These are phyloP conservation scores for Podila minutissima DNA, from an alignment of 192 early-diverging fungal species.

Conservation along the genomic window DNA sequence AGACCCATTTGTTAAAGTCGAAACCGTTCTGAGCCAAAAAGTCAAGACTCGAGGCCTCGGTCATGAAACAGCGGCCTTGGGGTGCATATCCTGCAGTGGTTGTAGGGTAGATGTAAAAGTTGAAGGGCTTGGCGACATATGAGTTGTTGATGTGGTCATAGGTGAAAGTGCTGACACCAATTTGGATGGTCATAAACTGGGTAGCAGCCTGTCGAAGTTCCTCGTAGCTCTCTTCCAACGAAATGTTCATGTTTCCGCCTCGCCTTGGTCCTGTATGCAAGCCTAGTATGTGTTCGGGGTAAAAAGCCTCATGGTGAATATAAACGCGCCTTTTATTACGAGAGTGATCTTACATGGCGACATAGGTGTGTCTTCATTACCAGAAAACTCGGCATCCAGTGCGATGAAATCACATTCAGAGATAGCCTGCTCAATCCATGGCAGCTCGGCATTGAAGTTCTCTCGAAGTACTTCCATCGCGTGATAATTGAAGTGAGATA, in stretches of 20 bases:
- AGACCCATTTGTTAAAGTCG: slow-evolving; percentile 92
- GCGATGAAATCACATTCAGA: slow-evolving; percentile 74
- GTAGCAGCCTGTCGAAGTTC: slow-evolving; percentile 36
- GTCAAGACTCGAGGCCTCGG: slow-evolving; percentile 65
- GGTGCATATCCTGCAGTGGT: slow-evolving; percentile 50
- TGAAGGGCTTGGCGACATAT: slow-evolving; percentile 86
- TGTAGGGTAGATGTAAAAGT: slow-evolving; percentile 90
- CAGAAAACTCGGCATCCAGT: slow-evolving; percentile 86
- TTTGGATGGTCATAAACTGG: slow-evolving; percentile 75
- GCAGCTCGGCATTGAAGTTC: slow-evolving; percentile 69
- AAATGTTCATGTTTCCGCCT: slow-evolving; percentile 18
- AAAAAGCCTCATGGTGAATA: neutral
- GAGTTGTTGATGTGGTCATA: slow-evolving; percentile 61
- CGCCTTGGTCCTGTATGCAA: slow-evolving; percentile 37
- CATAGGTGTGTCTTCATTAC: slow-evolving; percentile 31
- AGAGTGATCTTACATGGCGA: neutral
- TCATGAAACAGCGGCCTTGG: slow-evolving; percentile 60
- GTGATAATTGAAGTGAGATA: neutral
- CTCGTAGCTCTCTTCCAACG: slow-evolving; percentile 37
- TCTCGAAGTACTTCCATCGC: slow-evolving; percentile 77
- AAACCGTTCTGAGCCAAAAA: slow-evolving; percentile 84
- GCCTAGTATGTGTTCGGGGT: slow-evolving; percentile 5
- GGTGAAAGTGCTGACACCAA: slow-evolving; percentile 85
- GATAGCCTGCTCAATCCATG: slow-evolving; percentile 70
- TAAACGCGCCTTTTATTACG: neutral